Evolutionary conservation across 1,284 basidiomycete species (phyloP).

Genomic region (Ceratobasidium sp.): DNA sequence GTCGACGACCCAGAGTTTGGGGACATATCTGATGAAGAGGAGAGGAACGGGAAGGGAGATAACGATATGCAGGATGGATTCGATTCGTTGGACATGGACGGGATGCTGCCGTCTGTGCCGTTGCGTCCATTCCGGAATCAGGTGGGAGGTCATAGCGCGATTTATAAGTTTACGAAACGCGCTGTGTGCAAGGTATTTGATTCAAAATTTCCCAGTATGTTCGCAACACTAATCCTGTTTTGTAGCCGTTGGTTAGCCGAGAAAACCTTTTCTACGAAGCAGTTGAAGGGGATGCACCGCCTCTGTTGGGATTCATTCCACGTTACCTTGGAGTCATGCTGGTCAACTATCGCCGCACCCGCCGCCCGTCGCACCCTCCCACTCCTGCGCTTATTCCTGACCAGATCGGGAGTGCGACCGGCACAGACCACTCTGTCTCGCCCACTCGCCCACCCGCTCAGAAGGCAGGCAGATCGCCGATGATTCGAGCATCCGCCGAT

Average conservation of each 20-base stretch:
- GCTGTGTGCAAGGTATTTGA: slow-evolving; percentile 95
- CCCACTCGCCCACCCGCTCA: slow-evolving; percentile 50
- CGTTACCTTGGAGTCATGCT: slow-evolving; percentile 98
- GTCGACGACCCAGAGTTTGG: slow-evolving; percentile 42
- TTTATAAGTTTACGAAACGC: slow-evolving; percentile 98
- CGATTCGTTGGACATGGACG: slow-evolving; percentile 44
- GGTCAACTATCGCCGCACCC: slow-evolving; percentile 90
- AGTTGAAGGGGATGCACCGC: slow-evolving; percentile 94
- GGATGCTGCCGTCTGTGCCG: slow-evolving; percentile 85
- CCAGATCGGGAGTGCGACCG: slow-evolving; percentile 37
- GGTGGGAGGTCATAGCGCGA: slow-evolving; percentile 96
- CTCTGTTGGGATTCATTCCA: slow-evolving; percentile 92
- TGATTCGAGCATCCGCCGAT: slow-evolving; percentile 12
- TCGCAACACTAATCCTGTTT: not conserved
- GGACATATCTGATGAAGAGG: slow-evolving; percentile 47
- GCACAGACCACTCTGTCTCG: slow-evolving; percentile 40
- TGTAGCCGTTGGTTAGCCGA: slow-evolving; percentile 91
- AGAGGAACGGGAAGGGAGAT: slow-evolving; percentile 44
- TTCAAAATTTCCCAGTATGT: not conserved
- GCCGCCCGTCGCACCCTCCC: slow-evolving; percentile 45
- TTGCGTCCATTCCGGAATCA: slow-evolving; percentile 97
- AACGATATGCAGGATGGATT: slow-evolving; percentile 44
- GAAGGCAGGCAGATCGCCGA: slow-evolving; percentile 46
- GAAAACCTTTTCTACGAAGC: slow-evolving; percentile 99
- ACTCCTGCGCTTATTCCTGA: slow-evolving; percentile 34